Evolutionary conservation across 371 early-diverging fungal species (phyloP), one percentile per base, ranked within the genome.

Genomic region (Apophysomyces ossiformis): DNA sequence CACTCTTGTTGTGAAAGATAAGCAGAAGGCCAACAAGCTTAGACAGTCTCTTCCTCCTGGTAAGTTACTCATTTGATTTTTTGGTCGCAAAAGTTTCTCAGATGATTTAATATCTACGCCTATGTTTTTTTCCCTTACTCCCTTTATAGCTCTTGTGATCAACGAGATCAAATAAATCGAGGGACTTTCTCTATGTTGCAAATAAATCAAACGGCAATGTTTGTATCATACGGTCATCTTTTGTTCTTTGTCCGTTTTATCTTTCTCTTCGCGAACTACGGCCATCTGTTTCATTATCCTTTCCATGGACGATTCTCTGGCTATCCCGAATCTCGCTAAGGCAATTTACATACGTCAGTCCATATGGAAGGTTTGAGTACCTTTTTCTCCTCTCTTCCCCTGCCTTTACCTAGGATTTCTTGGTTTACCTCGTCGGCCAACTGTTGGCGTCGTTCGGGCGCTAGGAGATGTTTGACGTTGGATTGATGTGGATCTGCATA

Each of bases 11-110:
- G 94, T 98, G 71, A 89, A 95, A 67, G 99, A 99, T 81, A 87
- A 91, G 75, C 91, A 90, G 78, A 98, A 97, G 93, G 99, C 98
- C 74, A 88, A 86, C 81, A 98, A 99, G 92, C 90, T 99, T 69
- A 93, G 90, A 83, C 93, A 94, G 85, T 92, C 93, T 61, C 91
- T 95, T 61, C 95, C 95, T 69, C 92, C 95, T 69, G 89, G 92
- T 89, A 88, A 72, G 79, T 74, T 26, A 1, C 37, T 21, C 32
- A 26, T 26, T 26, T 26, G 32, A 2, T 26, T 26, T 43, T 15
- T 36, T 58, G n/a, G 38, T 32, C 4, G n/a, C 36, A 6, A 57
- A 2, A 12, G 6, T 41, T 7, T 45, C 8, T 41, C 32, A 35
- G 1, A 5, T 35, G 36, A 38, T 37, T 58, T 43, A 2, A 35